Evolutionary conservation across 371 early-diverging fungal genomes (phyloP), one percentile per base, ranked within the genome.

Genomic region (Mortierella sp.): DNA sequence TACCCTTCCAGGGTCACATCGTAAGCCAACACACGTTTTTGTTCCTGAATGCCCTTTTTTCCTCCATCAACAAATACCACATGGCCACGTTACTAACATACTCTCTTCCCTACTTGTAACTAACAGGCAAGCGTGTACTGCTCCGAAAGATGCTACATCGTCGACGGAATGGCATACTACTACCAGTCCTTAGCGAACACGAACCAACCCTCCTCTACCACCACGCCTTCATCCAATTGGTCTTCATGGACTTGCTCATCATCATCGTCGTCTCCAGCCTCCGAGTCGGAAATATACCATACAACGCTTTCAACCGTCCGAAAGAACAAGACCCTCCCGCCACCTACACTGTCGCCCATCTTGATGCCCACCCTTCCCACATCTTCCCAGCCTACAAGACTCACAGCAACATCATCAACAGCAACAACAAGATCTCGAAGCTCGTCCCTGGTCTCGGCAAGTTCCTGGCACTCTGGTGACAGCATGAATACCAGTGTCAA

Each of bases 301-400:
- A 6, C 74, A 26, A 19, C 34, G 7, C 16, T 16, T 1, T 34
- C 38, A 7, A 14, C 26, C 10, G 5, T 48, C 44, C 78, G 70
- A 68, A 79, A 72, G 70, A 76, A 79, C 60, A 83, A 83, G 74
- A 50, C 28, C 10, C 38, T 83, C 28, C 83, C 83, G 2, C 83
- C 83, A 0, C 83, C 83, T 9, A 83, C 80, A 0, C 63, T 83
- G 38, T 73, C 83, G 0, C 79, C 83, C 6, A 79, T 73, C 19
- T 73, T 83, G 4, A 26, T 83, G 26, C 42, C 80, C 26, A 60
- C 70, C 34, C 48, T 50, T 14, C 48, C 75, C 14, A 57, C 50
- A 5, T 47, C 68, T 44, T 26, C 72, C 11, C 38, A 26, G 28
- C 28, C 42, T 34, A 21, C 73, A 31, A 58, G 31, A 26, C 60